These are phyloP conservation scores for Stylosanthes scabra DNA, from an alignment of 331 rosid species.

Conservation along the genomic window DNA sequence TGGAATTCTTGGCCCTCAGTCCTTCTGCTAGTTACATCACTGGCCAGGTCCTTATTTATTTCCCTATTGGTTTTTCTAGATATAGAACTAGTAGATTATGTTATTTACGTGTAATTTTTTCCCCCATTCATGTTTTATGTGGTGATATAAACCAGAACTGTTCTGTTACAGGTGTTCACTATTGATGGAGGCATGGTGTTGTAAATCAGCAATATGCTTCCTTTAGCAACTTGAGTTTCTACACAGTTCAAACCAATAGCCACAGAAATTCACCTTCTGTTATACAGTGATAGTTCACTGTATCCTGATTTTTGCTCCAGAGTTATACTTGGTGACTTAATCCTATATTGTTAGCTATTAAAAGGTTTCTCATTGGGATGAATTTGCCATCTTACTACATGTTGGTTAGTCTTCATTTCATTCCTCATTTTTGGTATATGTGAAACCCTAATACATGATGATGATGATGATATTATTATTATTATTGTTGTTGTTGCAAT, in stretches of 20 bases:
- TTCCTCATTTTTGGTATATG: too few species aligned
- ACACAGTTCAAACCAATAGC: too few species aligned
- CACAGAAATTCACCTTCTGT: conserved; percentile 31
- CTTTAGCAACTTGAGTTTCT: too few species aligned
- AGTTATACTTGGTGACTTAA: conserved; percentile 33
- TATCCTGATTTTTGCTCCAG: conserved; percentile 18
- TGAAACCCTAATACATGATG: too few species aligned
- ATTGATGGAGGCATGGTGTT: conserved; percentile 88
- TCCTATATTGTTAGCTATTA: conserved; percentile 28
- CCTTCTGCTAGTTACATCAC: conserved; percentile 87
- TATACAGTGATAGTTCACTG: conserved; percentile 26
- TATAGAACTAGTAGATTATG: not conserved
- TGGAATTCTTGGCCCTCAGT: conserved; percentile 84
- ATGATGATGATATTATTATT: too few species aligned
- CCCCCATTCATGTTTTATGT: not conserved
- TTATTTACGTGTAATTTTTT: not conserved
- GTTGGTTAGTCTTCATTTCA: not conserved
- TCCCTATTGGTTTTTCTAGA: conserved; percentile 6
- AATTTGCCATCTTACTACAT: conserved; percentile 24
- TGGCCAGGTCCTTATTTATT: conserved; percentile 80
- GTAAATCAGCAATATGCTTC: conserved; percentile 51
- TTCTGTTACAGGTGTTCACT: conserved; percentile 62
- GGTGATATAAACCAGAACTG: conserved; percentile 14
- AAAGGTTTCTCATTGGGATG: not conserved
- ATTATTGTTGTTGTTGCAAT: not conserved